Percentiles rank a stretch among this genome's conserved stretches.
Conservation (phyloP, 2,329 filamentous ascomycete species). For the Cordyceps cicadae region DNA sequence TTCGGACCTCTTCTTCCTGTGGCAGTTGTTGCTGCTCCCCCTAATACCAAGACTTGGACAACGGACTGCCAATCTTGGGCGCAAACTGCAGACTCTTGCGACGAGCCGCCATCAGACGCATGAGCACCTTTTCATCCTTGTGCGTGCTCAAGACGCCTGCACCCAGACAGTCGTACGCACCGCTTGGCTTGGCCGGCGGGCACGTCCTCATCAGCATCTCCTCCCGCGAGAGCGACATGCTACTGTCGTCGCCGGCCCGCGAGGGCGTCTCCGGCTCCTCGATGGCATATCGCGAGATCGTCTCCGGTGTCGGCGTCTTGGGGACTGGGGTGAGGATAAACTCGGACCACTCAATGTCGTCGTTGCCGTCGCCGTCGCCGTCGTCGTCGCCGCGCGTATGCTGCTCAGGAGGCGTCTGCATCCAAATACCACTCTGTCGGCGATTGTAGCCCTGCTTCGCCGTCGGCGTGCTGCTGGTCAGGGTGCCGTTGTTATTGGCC, state of each 20-base stretch:
- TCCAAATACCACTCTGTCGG: conserved; percentile 47
- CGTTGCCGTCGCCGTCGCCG: conserved; percentile 28
- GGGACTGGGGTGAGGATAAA: conserved; percentile 47
- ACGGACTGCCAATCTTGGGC: conserved; percentile 64
- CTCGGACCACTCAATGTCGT: conserved; percentile 33
- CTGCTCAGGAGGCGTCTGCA: conserved; percentile 43
- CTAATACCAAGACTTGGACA: conserved; percentile 47
- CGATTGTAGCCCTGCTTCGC: conserved; percentile 38
- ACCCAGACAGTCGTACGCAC: conserved; percentile 30
- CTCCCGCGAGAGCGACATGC: conserved; percentile 25
- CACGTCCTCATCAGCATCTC: conserved; percentile 44
- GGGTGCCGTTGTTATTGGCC: conserved; percentile 58
- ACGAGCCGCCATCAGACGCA: conserved; percentile 61
- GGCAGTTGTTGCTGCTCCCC: conserved; percentile 9
- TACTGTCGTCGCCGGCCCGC: conserved; percentile 23
- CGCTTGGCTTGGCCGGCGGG: conserved; percentile 38
- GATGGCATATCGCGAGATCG: conserved; percentile 43
- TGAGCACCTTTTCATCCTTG: conserved; percentile 49
- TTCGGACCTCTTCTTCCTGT: background rate
- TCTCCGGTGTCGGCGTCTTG: conserved; percentile 50
- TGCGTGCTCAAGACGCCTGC: conserved; percentile 37
- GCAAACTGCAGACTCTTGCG: conserved; percentile 73
- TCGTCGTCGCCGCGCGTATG: conserved; percentile 30
- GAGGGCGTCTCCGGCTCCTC: conserved; percentile 40
- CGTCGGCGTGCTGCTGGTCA: conserved; percentile 37